Evolutionary conservation across 352 stramenopile genomes (phyloP).

Genomic region (Plasmopara muralis): DNA sequence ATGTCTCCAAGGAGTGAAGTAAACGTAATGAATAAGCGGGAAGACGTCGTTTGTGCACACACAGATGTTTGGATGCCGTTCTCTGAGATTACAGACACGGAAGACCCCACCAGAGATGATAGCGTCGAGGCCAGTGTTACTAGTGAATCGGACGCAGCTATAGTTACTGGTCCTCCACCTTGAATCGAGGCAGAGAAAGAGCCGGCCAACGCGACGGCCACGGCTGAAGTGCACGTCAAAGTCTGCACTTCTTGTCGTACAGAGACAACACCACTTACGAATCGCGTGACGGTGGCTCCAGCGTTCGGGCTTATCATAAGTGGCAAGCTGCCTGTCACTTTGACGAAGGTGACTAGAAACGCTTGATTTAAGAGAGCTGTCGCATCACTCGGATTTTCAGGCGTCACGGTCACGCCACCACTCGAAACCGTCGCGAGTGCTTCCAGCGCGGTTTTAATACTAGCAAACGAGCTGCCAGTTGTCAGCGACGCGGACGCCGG

Average conservation of each 20-base stretch:
- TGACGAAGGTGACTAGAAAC: constrained; percentile 72
- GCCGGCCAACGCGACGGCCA: constrained; percentile 23
- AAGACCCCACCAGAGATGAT: constrained; percentile 12
- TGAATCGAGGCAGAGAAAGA: constrained; percentile 57
- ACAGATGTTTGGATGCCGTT: constrained; percentile 31
- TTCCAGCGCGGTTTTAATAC: constrained; percentile 60
- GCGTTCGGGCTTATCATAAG: constrained; percentile 16
- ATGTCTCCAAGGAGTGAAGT: constrained; percentile 50
- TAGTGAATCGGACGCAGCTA: constrained; percentile 42
- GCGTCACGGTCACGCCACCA: constrained; percentile 63
- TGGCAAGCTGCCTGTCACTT: constrained; percentile 43
- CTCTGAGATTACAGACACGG: constrained; percentile 17
- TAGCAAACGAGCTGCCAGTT: constrained; percentile 30
- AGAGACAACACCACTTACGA: constrained; percentile 35
- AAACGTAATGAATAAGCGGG: constrained; percentile 80
- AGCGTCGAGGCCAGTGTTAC: constrained; percentile 27
- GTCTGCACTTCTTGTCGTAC: constrained; percentile 73
- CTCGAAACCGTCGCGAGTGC: constrained; percentile 73
- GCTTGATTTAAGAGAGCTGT: constrained; percentile 24
- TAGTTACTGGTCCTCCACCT: constrained; percentile 21
- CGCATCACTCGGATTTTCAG: constrained; percentile 32
- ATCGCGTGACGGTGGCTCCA: constrained; percentile 28
- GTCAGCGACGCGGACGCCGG: constrained; percentile 25
- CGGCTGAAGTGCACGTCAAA: constrained; percentile 53
- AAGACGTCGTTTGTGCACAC: constrained; percentile 31